Conservation (phyloP, 345 rosid species). For the Alliaria petiolata region DNA sequence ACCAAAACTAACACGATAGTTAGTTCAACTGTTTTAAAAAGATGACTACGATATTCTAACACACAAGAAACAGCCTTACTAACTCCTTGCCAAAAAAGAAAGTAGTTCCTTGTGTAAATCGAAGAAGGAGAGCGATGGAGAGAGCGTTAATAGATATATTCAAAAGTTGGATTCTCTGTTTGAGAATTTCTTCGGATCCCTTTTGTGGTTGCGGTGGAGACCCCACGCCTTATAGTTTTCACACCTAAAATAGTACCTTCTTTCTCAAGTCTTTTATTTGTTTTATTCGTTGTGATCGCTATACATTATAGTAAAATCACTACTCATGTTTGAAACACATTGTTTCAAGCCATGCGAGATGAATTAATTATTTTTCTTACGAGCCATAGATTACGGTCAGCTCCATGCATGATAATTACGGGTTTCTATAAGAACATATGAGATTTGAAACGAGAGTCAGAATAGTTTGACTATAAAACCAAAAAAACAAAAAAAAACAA, state of each 20-base stretch:
- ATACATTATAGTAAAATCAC: background rate
- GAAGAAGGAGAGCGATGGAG: background rate
- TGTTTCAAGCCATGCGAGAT: constrained; percentile 7
- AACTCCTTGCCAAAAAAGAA: constrained; percentile 4
- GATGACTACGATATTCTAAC: constrained; percentile 16
- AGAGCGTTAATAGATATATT: background rate
- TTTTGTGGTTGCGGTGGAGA: constrained; percentile 28
- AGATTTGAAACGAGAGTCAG: background rate
- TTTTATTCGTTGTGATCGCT: background rate
- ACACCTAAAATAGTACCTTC: background rate
- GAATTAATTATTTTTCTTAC: background rate
- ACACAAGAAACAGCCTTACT: background rate
- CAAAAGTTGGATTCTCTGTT: constrained; percentile 7
- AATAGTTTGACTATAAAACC: background rate
- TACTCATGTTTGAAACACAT: background rate
- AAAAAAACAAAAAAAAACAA: too few species aligned
- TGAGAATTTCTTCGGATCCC: constrained; percentile 24
- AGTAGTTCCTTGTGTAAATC: background rate
- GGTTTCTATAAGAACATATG: background rate
- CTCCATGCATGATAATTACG: background rate
- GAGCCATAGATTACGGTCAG: constrained; percentile 8
- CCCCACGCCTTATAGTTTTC: constrained; percentile 20
- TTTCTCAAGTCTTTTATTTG: background rate
- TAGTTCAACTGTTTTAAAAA: constrained; percentile 12
- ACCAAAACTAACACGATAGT: background rate